Conservation (phyloP, 208 protist genomes). For the Angomonas deanei region DNA sequence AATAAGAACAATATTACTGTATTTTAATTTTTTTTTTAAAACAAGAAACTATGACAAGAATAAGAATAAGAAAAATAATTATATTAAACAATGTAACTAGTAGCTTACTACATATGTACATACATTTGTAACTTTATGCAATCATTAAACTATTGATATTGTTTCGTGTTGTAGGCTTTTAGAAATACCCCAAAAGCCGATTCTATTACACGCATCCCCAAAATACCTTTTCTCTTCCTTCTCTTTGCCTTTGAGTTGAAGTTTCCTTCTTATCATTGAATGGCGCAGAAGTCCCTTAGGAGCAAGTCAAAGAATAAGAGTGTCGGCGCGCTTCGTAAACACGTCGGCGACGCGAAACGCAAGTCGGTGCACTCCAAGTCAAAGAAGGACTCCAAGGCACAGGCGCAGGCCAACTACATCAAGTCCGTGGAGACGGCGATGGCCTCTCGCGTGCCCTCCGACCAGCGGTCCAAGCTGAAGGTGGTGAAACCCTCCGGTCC, state of each 20-base stretch:
- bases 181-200: too few species aligned
- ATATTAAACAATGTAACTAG: background rate
- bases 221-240: background rate
- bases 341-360: constrained; percentile 76
- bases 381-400: constrained; percentile 41
- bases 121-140: too few species aligned
- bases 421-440: constrained; percentile 74
- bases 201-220: background rate
- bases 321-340: constrained; percentile 73
- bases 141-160: too few species aligned
- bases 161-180: background rate
- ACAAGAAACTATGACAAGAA: background rate
- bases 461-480: constrained; percentile 82
- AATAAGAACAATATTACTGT: background rate
- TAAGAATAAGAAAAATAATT: too few species aligned
- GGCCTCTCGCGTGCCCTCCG: constrained; percentile 82
- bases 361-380: constrained; percentile 71
- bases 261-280: constrained; percentile 14
- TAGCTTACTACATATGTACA: background rate
- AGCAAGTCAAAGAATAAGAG: constrained; percentile 75
- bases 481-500: constrained; percentile 57
- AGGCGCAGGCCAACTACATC: constrained; percentile 79
- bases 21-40: background rate
- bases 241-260: background rate
- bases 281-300: constrained; percentile 74